Conservation (phyloP, 148 eudicot species). For the Silene uniflora region DNA sequence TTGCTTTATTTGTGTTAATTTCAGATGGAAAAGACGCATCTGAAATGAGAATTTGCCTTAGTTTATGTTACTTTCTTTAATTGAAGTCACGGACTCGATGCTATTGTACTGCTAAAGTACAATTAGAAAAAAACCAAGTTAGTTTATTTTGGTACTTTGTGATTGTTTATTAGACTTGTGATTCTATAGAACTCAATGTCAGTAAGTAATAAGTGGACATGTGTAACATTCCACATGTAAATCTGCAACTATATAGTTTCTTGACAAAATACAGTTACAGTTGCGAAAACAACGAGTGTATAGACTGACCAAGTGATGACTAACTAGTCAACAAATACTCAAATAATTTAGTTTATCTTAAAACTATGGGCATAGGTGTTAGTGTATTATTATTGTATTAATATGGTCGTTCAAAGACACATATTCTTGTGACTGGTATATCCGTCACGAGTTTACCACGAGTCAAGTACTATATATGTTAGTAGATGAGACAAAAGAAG, state of each 20-base stretch:
- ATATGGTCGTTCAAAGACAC: no score
- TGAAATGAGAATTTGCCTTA: no score
- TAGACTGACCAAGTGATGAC: constrained; percentile 12
- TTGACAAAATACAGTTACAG: constrained; percentile 20
- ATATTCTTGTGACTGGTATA: no score
- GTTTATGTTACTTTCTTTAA: no score
- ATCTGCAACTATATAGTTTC: constrained; percentile 22
- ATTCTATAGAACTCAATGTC: constrained; percentile 26
- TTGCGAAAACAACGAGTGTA: constrained; percentile 11
- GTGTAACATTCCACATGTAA: constrained; percentile 27
- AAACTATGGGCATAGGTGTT: neutral
- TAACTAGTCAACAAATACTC: constrained; percentile 11
- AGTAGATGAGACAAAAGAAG: no score
- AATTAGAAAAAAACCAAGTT: constrained; percentile 23
- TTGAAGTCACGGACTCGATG: constrained; percentile 21
- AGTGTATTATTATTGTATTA: no score
- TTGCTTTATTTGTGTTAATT: no score
- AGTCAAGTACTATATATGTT: no score
- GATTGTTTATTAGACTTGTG: constrained; percentile 37
- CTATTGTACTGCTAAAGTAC: constrained; percentile 37
- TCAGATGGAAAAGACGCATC: no score
- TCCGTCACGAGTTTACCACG: no score
- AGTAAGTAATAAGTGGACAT: constrained; percentile 11
- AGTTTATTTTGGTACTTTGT: constrained; percentile 23
- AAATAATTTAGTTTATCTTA: constrained; percentile 7